Evolutionary conservation across 1,284 basidiomycete genomes (phyloP).

Genomic region (Acaromyces ingoldii): DNA sequence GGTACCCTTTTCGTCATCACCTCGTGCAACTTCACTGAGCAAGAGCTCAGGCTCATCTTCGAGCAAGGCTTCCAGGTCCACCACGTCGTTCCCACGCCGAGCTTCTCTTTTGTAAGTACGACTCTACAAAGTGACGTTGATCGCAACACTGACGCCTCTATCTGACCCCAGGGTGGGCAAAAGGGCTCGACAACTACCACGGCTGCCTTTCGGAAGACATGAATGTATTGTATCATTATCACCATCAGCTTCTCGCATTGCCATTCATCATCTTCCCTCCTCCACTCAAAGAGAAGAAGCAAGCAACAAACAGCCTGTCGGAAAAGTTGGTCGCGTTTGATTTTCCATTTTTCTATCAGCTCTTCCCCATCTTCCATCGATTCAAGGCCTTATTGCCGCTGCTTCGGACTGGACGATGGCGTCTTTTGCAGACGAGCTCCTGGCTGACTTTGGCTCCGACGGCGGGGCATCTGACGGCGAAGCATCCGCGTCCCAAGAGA

Average conservation of each 20-base stretch:
- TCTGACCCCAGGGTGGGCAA: slow-evolving; percentile 8
- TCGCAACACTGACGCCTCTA: neutral
- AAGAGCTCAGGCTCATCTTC: slow-evolving; percentile 67
- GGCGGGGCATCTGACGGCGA: slow-evolving; percentile 53
- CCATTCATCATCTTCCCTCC: too few relatives aligned
- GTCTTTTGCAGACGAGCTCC: slow-evolving; percentile 72
- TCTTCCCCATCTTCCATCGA: too few relatives aligned
- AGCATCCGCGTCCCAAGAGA: slow-evolving; percentile 44
- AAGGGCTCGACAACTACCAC: slow-evolving; percentile 8
- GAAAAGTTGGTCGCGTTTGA: too few relatives aligned
- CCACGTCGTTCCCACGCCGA: slow-evolving; percentile 35
- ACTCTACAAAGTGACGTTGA: neutral
- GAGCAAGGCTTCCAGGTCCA: slow-evolving; percentile 31
- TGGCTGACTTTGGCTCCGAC: slow-evolving; percentile 66
- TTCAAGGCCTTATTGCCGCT: too few relatives aligned
- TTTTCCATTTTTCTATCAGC: too few relatives aligned
- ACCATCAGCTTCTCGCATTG: too few relatives aligned
- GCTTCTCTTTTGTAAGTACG: slow-evolving; percentile 34
- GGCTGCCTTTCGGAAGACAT: slow-evolving; percentile 7
- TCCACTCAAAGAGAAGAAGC: too few relatives aligned
- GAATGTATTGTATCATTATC: too few relatives aligned
- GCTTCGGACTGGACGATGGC: too few relatives aligned
- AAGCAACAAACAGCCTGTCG: too few relatives aligned
- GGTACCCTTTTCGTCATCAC: slow-evolving; percentile 77
- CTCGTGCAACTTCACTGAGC: slow-evolving; percentile 78